phyloP scores from a whole-genome alignment of 495 filamentous ascomycete genomes.

The Opeltia flavorubescens region DNA sequence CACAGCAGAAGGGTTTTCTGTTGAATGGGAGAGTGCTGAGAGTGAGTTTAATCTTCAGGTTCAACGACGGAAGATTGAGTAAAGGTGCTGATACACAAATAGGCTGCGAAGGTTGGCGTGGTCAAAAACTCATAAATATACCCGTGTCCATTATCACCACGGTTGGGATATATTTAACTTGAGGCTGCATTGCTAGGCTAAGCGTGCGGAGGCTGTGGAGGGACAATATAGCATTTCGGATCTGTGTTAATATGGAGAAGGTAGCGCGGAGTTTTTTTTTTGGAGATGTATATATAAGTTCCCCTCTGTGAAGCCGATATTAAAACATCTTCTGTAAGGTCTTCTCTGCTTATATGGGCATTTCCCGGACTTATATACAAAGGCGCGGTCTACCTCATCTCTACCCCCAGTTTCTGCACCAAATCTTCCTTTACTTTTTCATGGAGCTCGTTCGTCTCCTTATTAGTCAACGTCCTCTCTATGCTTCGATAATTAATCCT shows the following conservation, averaged over 20 bases:
- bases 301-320: neutral
- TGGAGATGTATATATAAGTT: neutral
- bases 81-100: neutral
- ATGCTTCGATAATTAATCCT: constrained; percentile 82
- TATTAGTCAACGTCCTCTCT: constrained; percentile 74
- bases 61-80: neutral
- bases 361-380: neutral
- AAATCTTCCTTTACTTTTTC: constrained; percentile 44
- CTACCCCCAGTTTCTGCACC: constrained; percentile 57
- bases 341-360: neutral
- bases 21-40: constrained; percentile 82
- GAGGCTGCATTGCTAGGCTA: neutral
- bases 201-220: neutral
- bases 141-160: neutral
- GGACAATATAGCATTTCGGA: neutral
- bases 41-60: constrained; percentile 29
- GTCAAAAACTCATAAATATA: constrained; percentile 51
- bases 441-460: constrained; percentile 65
- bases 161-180: neutral
- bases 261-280: neutral
- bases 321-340: neutral
- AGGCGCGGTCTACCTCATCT: constrained; percentile 49
- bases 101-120: constrained; percentile 86
- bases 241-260: constrained; percentile 1
- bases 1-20: constrained; percentile 87